These are phyloP conservation scores for Pezicula carpinea DNA, from an alignment of 2,329 filamentous ascomycete genomes.

Conservation along the genomic window DNA sequence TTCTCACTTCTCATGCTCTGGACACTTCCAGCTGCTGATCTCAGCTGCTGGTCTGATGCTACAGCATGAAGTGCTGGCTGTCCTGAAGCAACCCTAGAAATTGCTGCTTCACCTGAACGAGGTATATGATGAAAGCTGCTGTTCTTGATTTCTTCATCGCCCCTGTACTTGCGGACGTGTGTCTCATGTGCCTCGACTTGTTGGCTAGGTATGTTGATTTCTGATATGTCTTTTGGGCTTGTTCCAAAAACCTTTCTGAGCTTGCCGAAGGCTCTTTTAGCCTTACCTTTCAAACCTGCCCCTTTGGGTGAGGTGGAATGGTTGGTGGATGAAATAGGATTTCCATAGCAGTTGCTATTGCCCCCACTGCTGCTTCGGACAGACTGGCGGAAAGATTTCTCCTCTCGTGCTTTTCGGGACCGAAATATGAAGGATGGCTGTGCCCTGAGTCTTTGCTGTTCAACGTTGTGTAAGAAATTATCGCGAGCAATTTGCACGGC, in stretches of 20 bases:
- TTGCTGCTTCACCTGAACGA: conserved; percentile 35
- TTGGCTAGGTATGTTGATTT: conserved; percentile 40
- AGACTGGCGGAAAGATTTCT: conserved; percentile 41
- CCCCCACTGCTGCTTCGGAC: conserved; percentile 40
- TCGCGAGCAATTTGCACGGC: conserved; percentile 34
- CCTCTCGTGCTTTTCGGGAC: conserved; percentile 14
- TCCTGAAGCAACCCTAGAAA: conserved; percentile 45
- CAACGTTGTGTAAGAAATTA: conserved; percentile 31
- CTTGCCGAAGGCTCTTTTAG: conserved; percentile 57
- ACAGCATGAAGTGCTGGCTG: conserved; percentile 46
- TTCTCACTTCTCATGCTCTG: conserved; percentile 42
- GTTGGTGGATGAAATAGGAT: conserved; percentile 24
- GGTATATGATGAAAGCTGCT: conserved; percentile 31
- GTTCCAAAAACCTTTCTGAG: conserved; percentile 54
- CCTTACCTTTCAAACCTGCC: conserved; percentile 42
- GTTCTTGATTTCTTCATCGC: conserved; percentile 21
- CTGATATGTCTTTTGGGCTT: conserved; percentile 28
- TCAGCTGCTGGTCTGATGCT: conserved; percentile 40
- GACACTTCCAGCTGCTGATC: conserved; percentile 50
- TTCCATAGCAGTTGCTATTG: conserved; percentile 26
- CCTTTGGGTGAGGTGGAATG: conserved; percentile 22
- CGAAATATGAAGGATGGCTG: conserved; percentile 6
- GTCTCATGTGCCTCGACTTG: conserved; percentile 42
- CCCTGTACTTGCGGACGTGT: conserved; percentile 22
- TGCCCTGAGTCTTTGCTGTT: conserved; percentile 30